Base-by-base conservation (phyloP, 768 basidiomycete species). In the Termitomyces sp. region DNA sequence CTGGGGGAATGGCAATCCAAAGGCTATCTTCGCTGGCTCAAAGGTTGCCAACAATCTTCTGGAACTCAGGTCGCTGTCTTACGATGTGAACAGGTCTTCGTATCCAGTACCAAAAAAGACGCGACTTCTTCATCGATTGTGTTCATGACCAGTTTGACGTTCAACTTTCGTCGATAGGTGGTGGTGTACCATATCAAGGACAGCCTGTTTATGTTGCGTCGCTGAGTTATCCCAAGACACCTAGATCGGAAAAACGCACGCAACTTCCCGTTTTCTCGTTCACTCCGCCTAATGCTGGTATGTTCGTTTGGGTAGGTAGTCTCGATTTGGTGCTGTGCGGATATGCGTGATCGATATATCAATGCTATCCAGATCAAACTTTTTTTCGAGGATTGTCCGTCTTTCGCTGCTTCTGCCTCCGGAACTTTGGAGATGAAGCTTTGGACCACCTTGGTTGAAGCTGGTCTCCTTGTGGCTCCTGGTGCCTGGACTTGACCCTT, bases 21-120 rank as follows among this genome's bases (percentile, higher is more conserved):
- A 3, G 90, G 90, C 0, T 93, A 88, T 67, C 70, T 89, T 44
- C 79, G 88, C 42, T 94, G 92, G 92, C 71, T 92, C 41, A 78
- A 82, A 66, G 91, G 89, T 79, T 40, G 6, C n/a, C n/a, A 34
- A 34, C 14, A 32, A 12, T 34, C 0, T 34, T 14, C 5, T 12
- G 0, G 14, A 12, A 32, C 30, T 32, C n/a, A n/a, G 9, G 40
- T 19, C 8, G 39, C 39, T 40, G n/a, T 40, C 40, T 40, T 11
- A 40, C 40, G 7, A 19, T n/a, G 19, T n/a, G 9, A 40, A 30
- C n/a, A 83, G 82, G 78, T 43, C 67, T 89, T 28, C 73, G 78
- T 25, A 63, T 70, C 5, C 77, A 86, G 64, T 89, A 89, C 67
- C 76, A 68, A 34, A 61, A 72, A 17, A 77, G 88, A 35, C 81